Evolutionary conservation across 2,329 filamentous ascomycete species (phyloP).

Genomic region (Ceratocystis papillata): DNA sequence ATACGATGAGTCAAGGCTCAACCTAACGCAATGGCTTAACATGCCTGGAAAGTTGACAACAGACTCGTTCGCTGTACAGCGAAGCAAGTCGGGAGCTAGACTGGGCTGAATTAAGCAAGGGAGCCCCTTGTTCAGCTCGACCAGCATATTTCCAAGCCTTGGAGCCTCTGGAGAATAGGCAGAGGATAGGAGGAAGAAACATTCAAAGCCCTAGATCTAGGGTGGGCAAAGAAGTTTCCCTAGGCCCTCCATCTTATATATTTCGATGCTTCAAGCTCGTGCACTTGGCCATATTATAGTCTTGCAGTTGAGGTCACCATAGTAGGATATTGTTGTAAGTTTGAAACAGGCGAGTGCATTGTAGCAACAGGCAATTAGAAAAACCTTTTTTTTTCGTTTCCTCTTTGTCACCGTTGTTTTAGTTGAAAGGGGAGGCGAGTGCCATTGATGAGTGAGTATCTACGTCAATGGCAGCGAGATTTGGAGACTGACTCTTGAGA

Average conservation of each 20-base stretch:
- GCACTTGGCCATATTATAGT: not conserved
- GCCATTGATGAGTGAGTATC: not conserved
- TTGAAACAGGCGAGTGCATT: not conserved
- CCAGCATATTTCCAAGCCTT: not conserved
- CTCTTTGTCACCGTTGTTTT: not conserved
- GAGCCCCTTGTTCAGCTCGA: constrained; percentile 11
- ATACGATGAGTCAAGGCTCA: not conserved
- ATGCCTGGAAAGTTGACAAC: not conserved
- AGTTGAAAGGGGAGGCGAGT: not conserved
- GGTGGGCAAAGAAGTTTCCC: not conserved
- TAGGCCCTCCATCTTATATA: too few relatives aligned
- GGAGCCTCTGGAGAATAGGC: not conserved
- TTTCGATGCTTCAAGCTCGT: too few relatives aligned
- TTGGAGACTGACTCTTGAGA: not conserved
- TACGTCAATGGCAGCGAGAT: not conserved
- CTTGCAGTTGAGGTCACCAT: not conserved
- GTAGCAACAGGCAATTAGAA: not conserved
- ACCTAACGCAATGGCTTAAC: not conserved
- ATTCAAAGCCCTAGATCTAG: not conserved
- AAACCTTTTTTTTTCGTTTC: not conserved
- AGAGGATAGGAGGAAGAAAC: too few relatives aligned
- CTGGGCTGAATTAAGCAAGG: constrained; percentile 9
- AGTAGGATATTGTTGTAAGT: not conserved
- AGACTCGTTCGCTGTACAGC: not conserved
- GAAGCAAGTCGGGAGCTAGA: not conserved